Evolutionary conservation across 2,329 filamentous ascomycete genomes (phyloP).

Genomic region (Coniella vitis): DNA sequence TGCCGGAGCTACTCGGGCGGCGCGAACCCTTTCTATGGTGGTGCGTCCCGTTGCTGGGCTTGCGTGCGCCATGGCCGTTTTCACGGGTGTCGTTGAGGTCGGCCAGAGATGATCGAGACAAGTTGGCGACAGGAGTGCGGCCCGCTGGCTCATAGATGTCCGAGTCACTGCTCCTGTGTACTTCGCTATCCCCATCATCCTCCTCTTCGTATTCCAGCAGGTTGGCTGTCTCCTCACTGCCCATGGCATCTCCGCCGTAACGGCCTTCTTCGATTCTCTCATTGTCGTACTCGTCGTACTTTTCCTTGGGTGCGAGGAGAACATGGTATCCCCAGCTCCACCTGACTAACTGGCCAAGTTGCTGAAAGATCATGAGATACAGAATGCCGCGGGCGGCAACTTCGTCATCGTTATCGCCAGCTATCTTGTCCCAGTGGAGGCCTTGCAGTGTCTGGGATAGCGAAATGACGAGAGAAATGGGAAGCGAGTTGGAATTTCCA

Average conservation of each 20-base stretch:
- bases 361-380: constrained; percentile 95
- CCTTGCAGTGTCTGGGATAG: constrained; percentile 87
- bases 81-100: constrained; percentile 6
- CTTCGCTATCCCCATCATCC: constrained; percentile 31
- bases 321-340: constrained; percentile 99
- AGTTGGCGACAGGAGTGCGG: constrained; percentile 45
- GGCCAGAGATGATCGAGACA: constrained; percentile 41
- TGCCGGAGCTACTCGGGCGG: constrained; percentile 12
- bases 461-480: constrained; percentile 91
- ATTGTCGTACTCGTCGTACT: constrained; percentile 58
- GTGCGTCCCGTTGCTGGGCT: constrained; percentile 22
- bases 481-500: constrained; percentile 95
- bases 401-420: constrained; percentile 90
- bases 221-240: constrained; percentile 37
- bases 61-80: constrained; percentile 23
- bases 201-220: constrained; percentile 42
- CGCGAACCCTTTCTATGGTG: constrained; percentile 21
- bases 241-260: constrained; percentile 41
- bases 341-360: constrained; percentile 86
- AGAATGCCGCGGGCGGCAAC: constrained; percentile 90
- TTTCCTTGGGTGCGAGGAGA: constrained; percentile 76
- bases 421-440: constrained; percentile 86
- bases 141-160: constrained; percentile 48
- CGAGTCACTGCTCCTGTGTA: constrained; percentile 30
- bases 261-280: constrained; percentile 51